Conservation (phyloP, 306 rosid genomes). For the Clitoria ternatea region DNA sequence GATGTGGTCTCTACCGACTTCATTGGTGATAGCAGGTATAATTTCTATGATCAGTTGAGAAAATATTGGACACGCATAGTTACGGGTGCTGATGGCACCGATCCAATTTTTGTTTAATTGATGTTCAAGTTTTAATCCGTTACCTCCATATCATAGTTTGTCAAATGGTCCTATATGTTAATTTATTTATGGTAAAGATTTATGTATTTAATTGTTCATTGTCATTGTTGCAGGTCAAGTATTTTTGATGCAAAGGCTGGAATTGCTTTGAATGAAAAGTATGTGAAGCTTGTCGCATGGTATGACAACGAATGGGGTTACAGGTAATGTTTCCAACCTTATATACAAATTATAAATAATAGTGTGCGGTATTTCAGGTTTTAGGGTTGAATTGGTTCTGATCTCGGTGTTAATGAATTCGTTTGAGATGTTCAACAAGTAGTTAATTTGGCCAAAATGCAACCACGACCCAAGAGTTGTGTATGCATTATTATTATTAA, state of each 20-base stretch:
- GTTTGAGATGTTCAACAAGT: neutral
- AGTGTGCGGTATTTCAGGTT: too few species aligned
- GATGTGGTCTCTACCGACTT: constrained; percentile 72
- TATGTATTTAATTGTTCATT: neutral
- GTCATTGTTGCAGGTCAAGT: constrained; percentile 50
- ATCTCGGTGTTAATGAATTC: neutral
- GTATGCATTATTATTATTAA: neutral
- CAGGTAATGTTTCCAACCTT: constrained; percentile 42
- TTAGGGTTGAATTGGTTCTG: neutral
- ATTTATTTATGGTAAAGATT: too few species aligned
- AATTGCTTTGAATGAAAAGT: constrained; percentile 51
- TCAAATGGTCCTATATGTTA: too few species aligned
- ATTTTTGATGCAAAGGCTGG: constrained; percentile 82
- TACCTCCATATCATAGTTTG: too few species aligned
- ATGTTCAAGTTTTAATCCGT: too few species aligned
- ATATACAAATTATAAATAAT: neutral
- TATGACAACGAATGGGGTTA: constrained; percentile 82
- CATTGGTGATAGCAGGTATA: constrained; percentile 64
- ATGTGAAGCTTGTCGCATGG: constrained; percentile 60
- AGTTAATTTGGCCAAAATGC: neutral
- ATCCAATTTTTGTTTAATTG: neutral
- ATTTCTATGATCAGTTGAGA: neutral
- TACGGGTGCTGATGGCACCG: neutral
- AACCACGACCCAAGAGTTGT: neutral
- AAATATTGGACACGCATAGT: neutral